Base-by-base conservation (phyloP, 306 rosid genomes). In the Oxytropis ochrocephala region DNA sequence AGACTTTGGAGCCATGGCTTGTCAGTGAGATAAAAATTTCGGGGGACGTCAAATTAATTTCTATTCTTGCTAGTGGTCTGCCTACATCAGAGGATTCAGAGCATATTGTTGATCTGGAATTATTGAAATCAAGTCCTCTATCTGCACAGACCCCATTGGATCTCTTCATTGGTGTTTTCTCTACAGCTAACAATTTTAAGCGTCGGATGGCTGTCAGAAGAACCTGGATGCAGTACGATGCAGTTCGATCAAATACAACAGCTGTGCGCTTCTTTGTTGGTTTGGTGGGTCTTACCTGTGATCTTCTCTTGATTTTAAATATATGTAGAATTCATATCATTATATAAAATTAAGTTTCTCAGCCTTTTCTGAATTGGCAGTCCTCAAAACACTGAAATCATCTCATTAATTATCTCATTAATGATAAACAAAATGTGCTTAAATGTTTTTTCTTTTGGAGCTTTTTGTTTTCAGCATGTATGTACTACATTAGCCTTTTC, bases 1-100 rank as follows among this genome's bases (percentile, higher is more conserved):
- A 95, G 99, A 82, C 97, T 8, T 79, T 95, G 95, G 99, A 95
- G 84, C 95, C 99, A 74, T 95, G 99, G 99, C 92, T 95, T 69
- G 96, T 89, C 56, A 87, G 86, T 35, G 96, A 87, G 84, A 75
- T 89, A 67, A 87, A 66, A 76, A 82, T 95, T 64, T 83, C 87
- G 2, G 99, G 99, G 57, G 97, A 95, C 80, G 65, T 95, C 80
- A 86, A 91, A 75, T 72, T 95, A 75, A 69, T 82, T 80, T 91
- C 99, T 73, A 77, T 89, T 79, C 86, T 95, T 64, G 99, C 91
- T 32, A 95, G 99, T 78, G 93, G 95, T 66, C 82, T 95, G 74
- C 99, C 99, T 62, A 84, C 99, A 75, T 91, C 97, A 30, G 99
- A 95, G 84, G 99, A 95, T 73, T 85, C 95, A 21, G 97, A 91